Evolutionary conservation across 2,329 filamentous ascomycete species (phyloP).

Genomic region (Diaporthe sp.): DNA sequence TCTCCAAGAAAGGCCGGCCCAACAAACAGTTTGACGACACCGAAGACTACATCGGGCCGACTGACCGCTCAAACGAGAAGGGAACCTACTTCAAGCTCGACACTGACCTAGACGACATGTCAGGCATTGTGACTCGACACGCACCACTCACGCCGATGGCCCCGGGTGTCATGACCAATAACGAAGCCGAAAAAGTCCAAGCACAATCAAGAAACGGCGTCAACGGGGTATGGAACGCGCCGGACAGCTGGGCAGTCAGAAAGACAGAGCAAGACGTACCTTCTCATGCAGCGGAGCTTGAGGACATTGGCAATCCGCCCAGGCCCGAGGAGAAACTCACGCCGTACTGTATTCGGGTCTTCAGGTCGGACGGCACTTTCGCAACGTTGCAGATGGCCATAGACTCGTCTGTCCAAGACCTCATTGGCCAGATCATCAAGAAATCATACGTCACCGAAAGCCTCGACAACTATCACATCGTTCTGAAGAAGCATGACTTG

Average conservation of each 20-base stretch:
- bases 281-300: slow-evolving; percentile 70
- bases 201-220: slow-evolving; percentile 50
- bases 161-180: slow-evolving; percentile 60
- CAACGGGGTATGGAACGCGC: slow-evolving; percentile 86
- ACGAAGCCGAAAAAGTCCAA: slow-evolving; percentile 59
- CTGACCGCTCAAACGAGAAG: slow-evolving; percentile 64
- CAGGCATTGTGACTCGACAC: slow-evolving; percentile 85
- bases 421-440: slow-evolving; percentile 91
- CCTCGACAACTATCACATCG: slow-evolving; percentile 94
- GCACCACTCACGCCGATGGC: slow-evolving; percentile 80
- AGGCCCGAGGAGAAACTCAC: slow-evolving; percentile 80
- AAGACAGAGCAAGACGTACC: slow-evolving; percentile 76
- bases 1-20: slow-evolving; percentile 69
- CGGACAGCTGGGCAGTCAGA: slow-evolving; percentile 96
- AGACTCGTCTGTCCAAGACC: slow-evolving; percentile 87
- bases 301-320: slow-evolving; percentile 77
- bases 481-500: slow-evolving; percentile 92
- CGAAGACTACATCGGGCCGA: slow-evolving; percentile 73
- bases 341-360: slow-evolving; percentile 94
- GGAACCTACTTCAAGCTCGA: slow-evolving; percentile 83
- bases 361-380: slow-evolving; percentile 94
- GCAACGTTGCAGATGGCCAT: slow-evolving; percentile 89
- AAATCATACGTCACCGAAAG: slow-evolving; percentile 95
- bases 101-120: slow-evolving; percentile 91
- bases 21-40: slow-evolving; percentile 63